Conservation (phyloP, 176 grass and related monocot species). For the Avena insularis region DNA sequence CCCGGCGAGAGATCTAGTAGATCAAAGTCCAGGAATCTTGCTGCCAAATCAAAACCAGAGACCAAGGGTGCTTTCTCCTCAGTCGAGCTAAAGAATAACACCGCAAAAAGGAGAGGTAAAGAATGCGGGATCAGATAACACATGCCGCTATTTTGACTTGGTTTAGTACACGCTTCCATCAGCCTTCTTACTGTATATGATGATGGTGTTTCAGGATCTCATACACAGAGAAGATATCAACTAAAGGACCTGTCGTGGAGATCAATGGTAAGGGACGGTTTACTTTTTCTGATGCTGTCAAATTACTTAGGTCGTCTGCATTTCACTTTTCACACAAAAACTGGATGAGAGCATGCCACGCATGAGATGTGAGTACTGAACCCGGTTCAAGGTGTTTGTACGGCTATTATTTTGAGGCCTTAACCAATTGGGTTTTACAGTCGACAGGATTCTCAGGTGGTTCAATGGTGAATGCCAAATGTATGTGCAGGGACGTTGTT, state of each 20-base stretch:
- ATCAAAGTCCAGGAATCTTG: conserved; percentile 39
- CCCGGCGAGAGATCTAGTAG: neutral
- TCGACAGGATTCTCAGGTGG: neutral
- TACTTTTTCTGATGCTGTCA: neutral
- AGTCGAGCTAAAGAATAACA: conserved; percentile 8
- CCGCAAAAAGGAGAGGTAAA: conserved; percentile 33
- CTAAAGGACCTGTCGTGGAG: conserved; percentile 30
- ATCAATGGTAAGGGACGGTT: conserved; percentile 28
- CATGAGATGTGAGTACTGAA: neutral
- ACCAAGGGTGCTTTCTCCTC: conserved; percentile 45
- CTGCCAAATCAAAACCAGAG: conserved; percentile 47
- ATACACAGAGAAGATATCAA: conserved; percentile 13
- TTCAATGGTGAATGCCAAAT: neutral
- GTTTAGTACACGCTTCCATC: neutral
- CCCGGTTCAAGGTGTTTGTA: neutral
- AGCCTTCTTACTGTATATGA: conserved; percentile 24
- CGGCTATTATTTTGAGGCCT: neutral
- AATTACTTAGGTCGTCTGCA: neutral
- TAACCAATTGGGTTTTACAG: neutral
- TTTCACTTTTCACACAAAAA: conserved; percentile 9
- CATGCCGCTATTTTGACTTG: neutral
- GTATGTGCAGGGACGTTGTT: neutral
- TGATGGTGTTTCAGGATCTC: conserved; percentile 37
- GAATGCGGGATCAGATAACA: neutral
- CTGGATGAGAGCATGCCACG: neutral